phyloP scores from a whole-genome alignment of 2,329 filamentous ascomycete genomes.

The Tympanopsis confertula region DNA sequence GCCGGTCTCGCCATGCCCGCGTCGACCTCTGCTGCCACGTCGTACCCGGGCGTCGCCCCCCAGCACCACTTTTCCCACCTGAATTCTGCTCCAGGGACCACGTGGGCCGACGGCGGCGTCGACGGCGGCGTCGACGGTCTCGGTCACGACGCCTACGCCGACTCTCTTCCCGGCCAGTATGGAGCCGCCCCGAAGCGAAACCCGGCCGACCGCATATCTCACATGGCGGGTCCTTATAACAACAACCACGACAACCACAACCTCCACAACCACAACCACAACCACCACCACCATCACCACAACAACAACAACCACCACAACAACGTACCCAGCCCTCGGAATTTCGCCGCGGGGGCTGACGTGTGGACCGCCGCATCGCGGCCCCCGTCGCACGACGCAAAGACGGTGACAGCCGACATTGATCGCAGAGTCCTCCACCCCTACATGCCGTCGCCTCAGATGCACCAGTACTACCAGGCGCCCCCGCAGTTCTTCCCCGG shows the following conservation, averaged over 20 bases:
- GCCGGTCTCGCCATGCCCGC: not conserved
- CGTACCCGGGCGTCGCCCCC: not conserved
- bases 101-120: not conserved
- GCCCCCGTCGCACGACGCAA: slow-evolving; percentile 18
- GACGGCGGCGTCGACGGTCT: not conserved
- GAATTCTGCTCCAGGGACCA: not conserved
- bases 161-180: not conserved
- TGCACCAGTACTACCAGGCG: slow-evolving; percentile 5
- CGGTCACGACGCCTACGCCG: not conserved
- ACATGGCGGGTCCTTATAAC: slow-evolving; percentile 21
- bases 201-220: slow-evolving; percentile 3
- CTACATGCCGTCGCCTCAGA: slow-evolving; percentile 11
- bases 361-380: not conserved
- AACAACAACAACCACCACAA: not conserved
- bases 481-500: slow-evolving; percentile 11
- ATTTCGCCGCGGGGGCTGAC: slow-evolving; percentile 6
- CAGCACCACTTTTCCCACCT: not conserved
- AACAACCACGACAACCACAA: not conserved
- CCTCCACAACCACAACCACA: not conserved
- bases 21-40: too few species aligned
- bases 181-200: not conserved
- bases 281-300: not conserved
- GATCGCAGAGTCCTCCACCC: slow-evolving; percentile 25
- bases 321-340: slow-evolving; percentile 6
- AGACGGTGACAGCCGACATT: slow-evolving; percentile 17